These are phyloP conservation scores for Dothiorella sarmentorum DNA, from an alignment of 2,329 filamentous ascomycete genomes.

Conservation along the genomic window DNA sequence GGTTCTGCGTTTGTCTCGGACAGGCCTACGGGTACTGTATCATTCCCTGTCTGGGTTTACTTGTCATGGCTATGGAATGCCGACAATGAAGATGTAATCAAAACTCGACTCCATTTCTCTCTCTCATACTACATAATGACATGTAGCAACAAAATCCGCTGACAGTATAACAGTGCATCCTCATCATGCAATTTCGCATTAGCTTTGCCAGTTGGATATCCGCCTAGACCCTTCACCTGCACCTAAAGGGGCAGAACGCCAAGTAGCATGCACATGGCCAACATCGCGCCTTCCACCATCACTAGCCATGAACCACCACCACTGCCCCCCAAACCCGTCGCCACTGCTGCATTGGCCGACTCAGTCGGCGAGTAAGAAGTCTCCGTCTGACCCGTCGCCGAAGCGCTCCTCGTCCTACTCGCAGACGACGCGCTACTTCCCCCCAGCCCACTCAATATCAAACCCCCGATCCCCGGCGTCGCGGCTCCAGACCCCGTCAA, in stretches of 20 bases:
- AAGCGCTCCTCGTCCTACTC: not conserved
- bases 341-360: not conserved
- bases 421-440: not conserved
- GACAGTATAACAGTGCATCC: not conserved
- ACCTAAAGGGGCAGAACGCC: not conserved
- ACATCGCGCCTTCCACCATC: not conserved
- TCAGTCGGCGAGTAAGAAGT: not conserved
- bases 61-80: no score
- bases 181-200: not conserved
- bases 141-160: no score
- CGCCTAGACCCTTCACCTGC: not conserved
- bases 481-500: not conserved
- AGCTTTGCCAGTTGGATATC: not conserved
- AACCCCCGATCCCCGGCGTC: not conserved
- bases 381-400: not conserved
- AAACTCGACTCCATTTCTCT: no score
- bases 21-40: no score
- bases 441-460: not conserved
- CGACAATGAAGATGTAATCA: no score
- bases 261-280: not conserved
- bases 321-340: not conserved
- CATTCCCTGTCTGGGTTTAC: no score
- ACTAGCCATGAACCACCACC: not conserved
- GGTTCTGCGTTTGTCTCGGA: no score
- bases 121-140: no score